These are phyloP conservation scores for Sarocladiaceae sp. DNA, from an alignment of 2,329 filamentous ascomycete species.

Conservation along the genomic window DNA sequence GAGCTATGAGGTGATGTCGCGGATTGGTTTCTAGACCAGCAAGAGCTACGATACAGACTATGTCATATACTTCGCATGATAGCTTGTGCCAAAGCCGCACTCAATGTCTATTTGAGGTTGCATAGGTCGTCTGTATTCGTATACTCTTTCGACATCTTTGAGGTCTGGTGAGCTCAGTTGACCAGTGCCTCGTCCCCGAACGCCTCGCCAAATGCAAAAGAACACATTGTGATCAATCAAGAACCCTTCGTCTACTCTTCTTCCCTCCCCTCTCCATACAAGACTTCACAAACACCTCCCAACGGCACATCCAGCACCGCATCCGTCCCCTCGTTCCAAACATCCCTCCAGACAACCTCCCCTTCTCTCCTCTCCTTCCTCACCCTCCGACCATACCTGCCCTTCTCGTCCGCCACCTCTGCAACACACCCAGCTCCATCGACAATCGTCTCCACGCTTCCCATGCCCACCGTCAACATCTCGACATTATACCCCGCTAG, in stretches of 20 bases:
- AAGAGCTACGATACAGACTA: no score
- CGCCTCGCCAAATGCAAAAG: not conserved
- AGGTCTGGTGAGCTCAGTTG: no score
- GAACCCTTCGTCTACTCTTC: conserved; percentile 16
- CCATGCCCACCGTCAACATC: conserved; percentile 77
- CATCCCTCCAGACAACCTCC: conserved; percentile 62
- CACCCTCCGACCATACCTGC: conserved; percentile 24
- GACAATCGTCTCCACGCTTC: conserved; percentile 81
- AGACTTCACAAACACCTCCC: conserved; percentile 88
- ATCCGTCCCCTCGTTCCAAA: conserved; percentile 93
- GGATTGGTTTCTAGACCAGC: no score
- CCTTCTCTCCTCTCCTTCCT: conserved; percentile 29
- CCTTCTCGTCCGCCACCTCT: conserved; percentile 17
- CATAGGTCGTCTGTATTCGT: no score
- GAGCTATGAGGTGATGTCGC: no score
- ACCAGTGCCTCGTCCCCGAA: not conserved
- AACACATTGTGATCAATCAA: no score
- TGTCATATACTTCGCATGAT: no score
- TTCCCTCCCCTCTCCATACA: conserved; percentile 66
- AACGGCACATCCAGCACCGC: conserved; percentile 96
- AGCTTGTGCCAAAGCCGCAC: no score
- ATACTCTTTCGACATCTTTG: no score
- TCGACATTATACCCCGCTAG: conserved; percentile 88
- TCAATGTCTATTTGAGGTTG: no score
- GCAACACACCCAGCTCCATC: conserved; percentile 87